phyloP scores from a whole-genome alignment of 345 rosid species.

The Cochlearia excelsa region DNA sequence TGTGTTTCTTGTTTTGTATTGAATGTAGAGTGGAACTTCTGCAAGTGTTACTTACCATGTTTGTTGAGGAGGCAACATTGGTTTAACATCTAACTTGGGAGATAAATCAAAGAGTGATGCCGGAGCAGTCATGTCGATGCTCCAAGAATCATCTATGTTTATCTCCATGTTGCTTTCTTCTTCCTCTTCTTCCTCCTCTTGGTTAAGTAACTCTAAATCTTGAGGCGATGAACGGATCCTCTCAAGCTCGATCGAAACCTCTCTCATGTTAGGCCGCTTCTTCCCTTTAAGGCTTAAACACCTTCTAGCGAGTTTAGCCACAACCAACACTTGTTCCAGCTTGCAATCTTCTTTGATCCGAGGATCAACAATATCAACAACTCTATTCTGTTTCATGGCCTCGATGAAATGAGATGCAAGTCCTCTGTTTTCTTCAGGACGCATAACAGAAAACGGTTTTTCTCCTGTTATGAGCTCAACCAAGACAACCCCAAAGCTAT shows the following conservation, averaged over 20 bases:
- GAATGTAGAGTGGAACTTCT: too few relatives aligned
- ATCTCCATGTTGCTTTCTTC: too few relatives aligned
- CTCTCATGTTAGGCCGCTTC: slow-evolving; percentile 43
- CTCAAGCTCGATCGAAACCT: slow-evolving; percentile 34
- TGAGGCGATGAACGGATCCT: slow-evolving; percentile 3
- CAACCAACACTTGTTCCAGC: slow-evolving; percentile 17
- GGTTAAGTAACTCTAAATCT: neutral
- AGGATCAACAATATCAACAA: neutral
- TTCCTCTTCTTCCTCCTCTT: slow-evolving; percentile 12
- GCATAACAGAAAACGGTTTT: neutral
- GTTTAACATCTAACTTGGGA: too few relatives aligned
- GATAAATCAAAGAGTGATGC: too few relatives aligned
- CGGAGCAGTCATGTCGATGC: too few relatives aligned
- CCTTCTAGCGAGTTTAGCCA: slow-evolving; percentile 35
- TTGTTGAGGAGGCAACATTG: too few relatives aligned
- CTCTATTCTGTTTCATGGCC: neutral
- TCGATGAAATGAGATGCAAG: neutral
- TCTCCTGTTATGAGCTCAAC: neutral
- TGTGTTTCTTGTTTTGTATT: too few relatives aligned
- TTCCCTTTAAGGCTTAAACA: slow-evolving; percentile 34
- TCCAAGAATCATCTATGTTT: too few relatives aligned
- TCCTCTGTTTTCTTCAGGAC: neutral
- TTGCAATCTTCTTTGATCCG: neutral
- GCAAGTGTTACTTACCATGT: too few relatives aligned
- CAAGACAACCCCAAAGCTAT: neutral